phyloP scores from a whole-genome alignment of 2,329 filamentous ascomycete species.

The Paecilomyces niveus region DNA sequence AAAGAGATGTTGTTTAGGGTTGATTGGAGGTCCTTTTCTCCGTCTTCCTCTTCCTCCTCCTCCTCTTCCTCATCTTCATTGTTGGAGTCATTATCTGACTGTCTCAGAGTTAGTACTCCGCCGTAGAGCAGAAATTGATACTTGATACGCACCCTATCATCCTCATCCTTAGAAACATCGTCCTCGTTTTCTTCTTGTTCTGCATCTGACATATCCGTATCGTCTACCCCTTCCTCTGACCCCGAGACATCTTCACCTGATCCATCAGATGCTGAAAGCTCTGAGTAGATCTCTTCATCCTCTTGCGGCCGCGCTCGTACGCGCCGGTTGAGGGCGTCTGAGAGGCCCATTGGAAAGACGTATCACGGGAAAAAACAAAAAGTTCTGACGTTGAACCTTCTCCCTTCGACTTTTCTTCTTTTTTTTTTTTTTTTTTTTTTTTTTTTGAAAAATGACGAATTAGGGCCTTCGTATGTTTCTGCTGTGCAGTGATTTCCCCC shows the following conservation, averaged over 20 bases:
- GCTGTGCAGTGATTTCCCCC: background rate
- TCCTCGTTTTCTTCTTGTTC: slow-evolving; percentile 22
- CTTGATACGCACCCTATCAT: background rate
- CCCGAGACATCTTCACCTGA: slow-evolving; percentile 2
- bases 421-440: too few relatives aligned
- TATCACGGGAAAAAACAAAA: background rate
- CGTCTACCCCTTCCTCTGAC: slow-evolving; percentile 8
- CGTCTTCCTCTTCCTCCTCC: slow-evolving; percentile 29
- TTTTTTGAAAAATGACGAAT: background rate
- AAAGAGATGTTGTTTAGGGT: slow-evolving; percentile 65
- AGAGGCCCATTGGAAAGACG: slow-evolving; percentile 24
- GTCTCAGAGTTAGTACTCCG: background rate
- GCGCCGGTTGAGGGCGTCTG: slow-evolving; percentile 34
- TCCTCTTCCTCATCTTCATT: slow-evolving; percentile 14
- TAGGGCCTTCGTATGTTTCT: background rate
- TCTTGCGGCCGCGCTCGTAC: slow-evolving; percentile 33
- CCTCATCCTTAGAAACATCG: slow-evolving; percentile 27
- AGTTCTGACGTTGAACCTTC: background rate
- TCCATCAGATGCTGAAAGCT: slow-evolving; percentile 15
- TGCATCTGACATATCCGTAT: slow-evolving; percentile 6
- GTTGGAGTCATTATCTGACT: background rate
- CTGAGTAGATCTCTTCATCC: slow-evolving; percentile 34
- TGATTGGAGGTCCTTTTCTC: slow-evolving; percentile 28
- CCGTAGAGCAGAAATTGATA: background rate
- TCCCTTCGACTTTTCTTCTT: background rate